Conservation (phyloP, 179 eudicot species). For the Corrigiola litoralis region DNA sequence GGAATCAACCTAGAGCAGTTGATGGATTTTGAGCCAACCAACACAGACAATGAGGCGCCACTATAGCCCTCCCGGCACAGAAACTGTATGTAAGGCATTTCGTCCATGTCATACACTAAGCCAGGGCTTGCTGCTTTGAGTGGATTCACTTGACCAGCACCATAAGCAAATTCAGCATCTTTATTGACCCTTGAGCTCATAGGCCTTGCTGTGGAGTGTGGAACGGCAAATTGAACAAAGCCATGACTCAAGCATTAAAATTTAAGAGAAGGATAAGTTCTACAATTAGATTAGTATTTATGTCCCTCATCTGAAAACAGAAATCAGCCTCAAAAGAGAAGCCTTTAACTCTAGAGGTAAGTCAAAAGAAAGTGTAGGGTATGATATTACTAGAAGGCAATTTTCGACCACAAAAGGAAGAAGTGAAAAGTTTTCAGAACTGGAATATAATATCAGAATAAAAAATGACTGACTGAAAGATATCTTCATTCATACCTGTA, state of each 20-base stretch:
- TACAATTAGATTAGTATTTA: no score
- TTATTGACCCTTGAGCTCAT: conserved; percentile 63
- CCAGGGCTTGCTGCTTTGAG: conserved; percentile 70
- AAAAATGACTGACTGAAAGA: no score
- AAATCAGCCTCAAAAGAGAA: no score
- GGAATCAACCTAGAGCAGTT: conserved; percentile 71
- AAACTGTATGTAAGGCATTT: conserved; percentile 62
- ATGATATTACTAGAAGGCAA: no score
- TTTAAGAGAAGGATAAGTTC: neutral
- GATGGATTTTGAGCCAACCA: conserved; percentile 50
- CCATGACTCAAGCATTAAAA: conserved; percentile 6
- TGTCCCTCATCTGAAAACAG: no score
- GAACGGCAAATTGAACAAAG: neutral
- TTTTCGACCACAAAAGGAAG: no score
- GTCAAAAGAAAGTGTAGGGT: no score
- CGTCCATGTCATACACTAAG: conserved; percentile 74
- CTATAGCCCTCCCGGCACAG: conserved; percentile 70
- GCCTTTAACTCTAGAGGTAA: no score
- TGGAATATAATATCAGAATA: no score
- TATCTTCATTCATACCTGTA: conserved; percentile 41
- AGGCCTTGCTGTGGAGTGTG: conserved; percentile 56
- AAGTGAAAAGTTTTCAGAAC: no score
- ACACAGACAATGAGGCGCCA: conserved; percentile 40
- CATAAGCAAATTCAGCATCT: conserved; percentile 78
- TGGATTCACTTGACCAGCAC: conserved; percentile 82